Base-by-base conservation (phyloP, 352 stramenopile genomes). In the Phytophthora sp. region DNA sequence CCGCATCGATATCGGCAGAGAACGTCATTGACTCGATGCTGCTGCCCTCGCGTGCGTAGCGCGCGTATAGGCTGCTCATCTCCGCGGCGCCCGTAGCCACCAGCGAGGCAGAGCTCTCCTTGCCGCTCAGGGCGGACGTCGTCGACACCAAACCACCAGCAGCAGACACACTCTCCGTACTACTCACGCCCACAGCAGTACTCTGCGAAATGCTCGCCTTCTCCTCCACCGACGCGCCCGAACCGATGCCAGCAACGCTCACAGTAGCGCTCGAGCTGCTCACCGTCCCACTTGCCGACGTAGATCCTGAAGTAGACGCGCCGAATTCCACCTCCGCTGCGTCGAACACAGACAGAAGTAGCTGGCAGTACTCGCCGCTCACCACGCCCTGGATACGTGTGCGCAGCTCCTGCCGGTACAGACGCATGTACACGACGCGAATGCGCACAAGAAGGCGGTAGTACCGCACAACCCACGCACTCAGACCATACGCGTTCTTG, bases 371-470 rank as follows among this genome's bases (percentile, higher is more conserved):
- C 42, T 76, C 52, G 27, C 61, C 77, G 29, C 67, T 82, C 38
- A 64, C 49, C 38, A 59, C 57, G 13, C 42, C 30, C 24, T 67
- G 49, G 27, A 76, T 68, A 12, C 55, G 55, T 20, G 52, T 63
- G 45, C 57, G 57, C 46, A 91, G 75, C 49, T 64, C 59, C 62
- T 79, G 74, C 57, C 66, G 62, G 65, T 84, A 88, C 31, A 84
- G 64, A 51, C 84, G 70, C 65, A 74, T 74, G 76, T 93, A 93
- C 44, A 55, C 47, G 16, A 63, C 54, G 18, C 56, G 51, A 57
- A 86, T 71, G 29, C 63, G 53, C 44, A 51, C 57, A 61, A 88
- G 77, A 18, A 82, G 49, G 12, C 54, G 55, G 49, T 73, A 73
- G 44, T 81, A 74, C 24, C 71, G 71, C 35, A 79, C 66, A 45